phyloP scores from a whole-genome alignment of 495 filamentous ascomycete species.

The Paragyromitra xinjiangensis region DNA sequence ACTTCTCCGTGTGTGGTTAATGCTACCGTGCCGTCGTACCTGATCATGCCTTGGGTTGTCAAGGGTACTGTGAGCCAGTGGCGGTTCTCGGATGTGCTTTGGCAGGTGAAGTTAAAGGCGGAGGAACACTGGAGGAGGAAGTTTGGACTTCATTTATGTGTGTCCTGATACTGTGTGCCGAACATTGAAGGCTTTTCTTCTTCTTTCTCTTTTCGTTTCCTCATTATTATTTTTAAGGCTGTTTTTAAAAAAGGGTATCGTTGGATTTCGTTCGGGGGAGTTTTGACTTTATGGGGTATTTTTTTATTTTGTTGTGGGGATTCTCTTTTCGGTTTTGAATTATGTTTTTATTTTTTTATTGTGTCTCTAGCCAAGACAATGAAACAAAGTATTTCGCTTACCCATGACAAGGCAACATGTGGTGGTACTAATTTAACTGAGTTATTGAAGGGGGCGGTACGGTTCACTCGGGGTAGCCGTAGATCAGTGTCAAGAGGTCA shows the following conservation, averaged over 20 bases:
- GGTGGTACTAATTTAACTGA: background rate
- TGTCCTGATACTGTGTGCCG: background rate
- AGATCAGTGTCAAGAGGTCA: background rate
- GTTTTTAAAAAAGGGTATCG: background rate
- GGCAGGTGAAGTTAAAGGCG: slow-evolving; percentile 43
- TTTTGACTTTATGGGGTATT: background rate
- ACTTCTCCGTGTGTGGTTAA: slow-evolving; percentile 13
- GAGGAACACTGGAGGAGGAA: slow-evolving; percentile 40
- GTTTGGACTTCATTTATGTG: slow-evolving; percentile 16
- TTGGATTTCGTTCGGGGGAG: background rate
- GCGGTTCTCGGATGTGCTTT: slow-evolving; percentile 48
- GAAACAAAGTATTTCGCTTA: background rate
- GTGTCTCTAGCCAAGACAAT: background rate
- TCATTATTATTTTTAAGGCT: background rate
- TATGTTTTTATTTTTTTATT: background rate
- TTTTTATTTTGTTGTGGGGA: background rate
- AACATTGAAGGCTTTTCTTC: too few relatives aligned
- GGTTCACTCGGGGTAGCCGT: background rate
- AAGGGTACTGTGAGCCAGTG: slow-evolving; percentile 42
- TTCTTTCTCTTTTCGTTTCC: background rate
- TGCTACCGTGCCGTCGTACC: slow-evolving; percentile 24
- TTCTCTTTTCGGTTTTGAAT: background rate
- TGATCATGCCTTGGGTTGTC: slow-evolving; percentile 41
- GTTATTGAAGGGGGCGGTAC: too few relatives aligned
- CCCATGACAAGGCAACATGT: background rate